Evolutionary conservation across 225 moss, liverwort and hornwort species (phyloP).

Genomic region (Physcomitrium patens): DNA sequence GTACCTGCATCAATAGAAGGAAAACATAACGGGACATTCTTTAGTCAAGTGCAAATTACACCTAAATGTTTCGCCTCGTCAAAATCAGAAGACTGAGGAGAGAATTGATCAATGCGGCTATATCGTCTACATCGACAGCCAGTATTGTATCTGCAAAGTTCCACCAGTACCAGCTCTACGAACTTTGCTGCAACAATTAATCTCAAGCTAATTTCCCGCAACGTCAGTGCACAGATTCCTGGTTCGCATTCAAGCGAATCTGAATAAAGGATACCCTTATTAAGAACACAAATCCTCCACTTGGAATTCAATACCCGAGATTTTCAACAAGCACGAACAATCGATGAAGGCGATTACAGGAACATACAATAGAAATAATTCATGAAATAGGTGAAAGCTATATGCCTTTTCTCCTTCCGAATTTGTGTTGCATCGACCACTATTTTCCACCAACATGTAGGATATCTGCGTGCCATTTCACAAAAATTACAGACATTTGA

Average conservation of each 20-base stretch:
- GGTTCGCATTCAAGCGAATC: not conserved
- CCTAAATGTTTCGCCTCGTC: not conserved
- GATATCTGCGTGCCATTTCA: constrained; percentile 47
- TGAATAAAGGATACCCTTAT: not conserved
- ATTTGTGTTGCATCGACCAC: constrained; percentile 80
- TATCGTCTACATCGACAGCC: not conserved
- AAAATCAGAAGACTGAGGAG: not conserved
- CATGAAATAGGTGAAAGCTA: not conserved
- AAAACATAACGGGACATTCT: not conserved
- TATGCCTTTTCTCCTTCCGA: constrained; percentile 77
- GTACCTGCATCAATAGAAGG: constrained; percentile 45
- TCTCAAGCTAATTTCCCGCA: not conserved
- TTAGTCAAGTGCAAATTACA: not conserved
- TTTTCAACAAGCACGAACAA: not conserved
- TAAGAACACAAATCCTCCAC: not conserved
- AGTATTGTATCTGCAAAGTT: not conserved
- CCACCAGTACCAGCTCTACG: not conserved
- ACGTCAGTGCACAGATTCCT: not conserved
- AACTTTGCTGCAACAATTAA: not conserved
- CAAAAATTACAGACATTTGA: not conserved
- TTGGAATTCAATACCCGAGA: not conserved
- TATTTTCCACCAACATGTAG: constrained; percentile 78
- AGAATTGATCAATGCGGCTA: not conserved
- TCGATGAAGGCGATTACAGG: not conserved
- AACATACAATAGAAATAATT: not conserved